Evolutionary conservation across 148 eudicot species (phyloP), one percentile per base, ranked within the genome.

Genomic region (Rhododendron ovatum): DNA sequence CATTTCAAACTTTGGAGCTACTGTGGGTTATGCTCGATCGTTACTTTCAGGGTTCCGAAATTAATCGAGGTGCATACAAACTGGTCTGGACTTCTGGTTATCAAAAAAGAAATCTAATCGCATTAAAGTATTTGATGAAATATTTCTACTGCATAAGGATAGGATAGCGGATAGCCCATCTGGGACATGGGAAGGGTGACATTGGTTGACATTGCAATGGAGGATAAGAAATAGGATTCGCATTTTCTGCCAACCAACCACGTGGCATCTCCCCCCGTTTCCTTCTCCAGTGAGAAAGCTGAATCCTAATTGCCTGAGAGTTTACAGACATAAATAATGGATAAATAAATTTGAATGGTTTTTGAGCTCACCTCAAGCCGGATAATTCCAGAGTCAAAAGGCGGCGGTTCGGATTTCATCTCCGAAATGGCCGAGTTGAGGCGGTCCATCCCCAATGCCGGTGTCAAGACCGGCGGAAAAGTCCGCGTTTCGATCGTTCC

Each of bases 371-470:
- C 99, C 98, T 97, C 92, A n/a, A 97, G 89, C 3, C 98, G 93
- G 22, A 97, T 92, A 26, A 97, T 90, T 80, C 99, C 99, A 3
- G 99, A 97, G 59, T 92, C 89, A 11, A 57, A 86, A 33, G 91
- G 84, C 0, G 95, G 93, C 2, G 92, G 93, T 15, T 80, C 86
- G 4, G 91, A 86, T 45, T 87, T 89, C 84, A 97, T 86, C 69
- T 91, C 89, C 1, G 84, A 88, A 13, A 97, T 84, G 78, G 94
- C 92, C 0, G 92, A 85, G 37, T 35, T 89, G 50, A 97, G 98
- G 55, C 81, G 63, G 55, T 91, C 95, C 86, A 92, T 85, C 35
- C 98, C 99, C 53, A 88, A 73, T 0, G 87, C 88, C 0, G 90
- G 92, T 2, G 94, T 89, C 22, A 82, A 41, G 48, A 92, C 98